A percentile compares a stretch with the other conserved stretches of the same genome.
These are phyloP conservation scores for Lophium mytilinum DNA, from an alignment of 495 filamentous ascomycete species.

Conservation along the genomic window DNA sequence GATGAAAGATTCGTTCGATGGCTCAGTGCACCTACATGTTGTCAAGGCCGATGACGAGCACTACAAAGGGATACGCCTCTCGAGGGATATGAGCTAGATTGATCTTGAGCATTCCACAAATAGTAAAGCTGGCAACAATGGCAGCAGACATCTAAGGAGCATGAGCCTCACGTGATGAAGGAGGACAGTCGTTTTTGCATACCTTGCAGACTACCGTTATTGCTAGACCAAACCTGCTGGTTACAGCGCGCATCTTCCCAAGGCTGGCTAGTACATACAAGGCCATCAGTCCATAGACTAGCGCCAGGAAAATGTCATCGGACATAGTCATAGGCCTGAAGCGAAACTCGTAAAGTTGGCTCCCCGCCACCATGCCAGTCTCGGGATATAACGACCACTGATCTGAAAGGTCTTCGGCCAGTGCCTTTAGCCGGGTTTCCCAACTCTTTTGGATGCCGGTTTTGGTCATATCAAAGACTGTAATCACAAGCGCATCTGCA, in stretches of 20 bases:
- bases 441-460: constrained; percentile 51
- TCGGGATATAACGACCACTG: constrained; percentile 55
- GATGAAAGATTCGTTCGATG: neutral
- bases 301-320: constrained; percentile 49
- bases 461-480: constrained; percentile 54
- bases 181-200: neutral
- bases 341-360: constrained; percentile 62
- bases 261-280: constrained; percentile 52
- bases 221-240: constrained; percentile 58
- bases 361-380: constrained; percentile 42
- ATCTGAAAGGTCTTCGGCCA: constrained; percentile 37
- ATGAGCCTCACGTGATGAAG: constrained; percentile 5
- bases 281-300: constrained; percentile 52
- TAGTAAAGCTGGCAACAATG: constrained; percentile 40
- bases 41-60: constrained; percentile 61
- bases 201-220: constrained; percentile 53
- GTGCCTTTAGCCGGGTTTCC: constrained; percentile 43
- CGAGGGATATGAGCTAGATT: constrained; percentile 35
- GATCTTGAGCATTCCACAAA: constrained; percentile 35
- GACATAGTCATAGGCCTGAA: constrained; percentile 56
- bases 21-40: constrained; percentile 45
- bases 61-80: constrained; percentile 58
- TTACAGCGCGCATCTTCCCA: constrained; percentile 55
- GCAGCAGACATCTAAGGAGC: constrained; percentile 50
- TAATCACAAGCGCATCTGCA: constrained; percentile 67